Evolutionary conservation across 805 yeast genomes (phyloP), one percentile per base, ranked within the genome.

Genomic region (Candida ficus): DNA sequence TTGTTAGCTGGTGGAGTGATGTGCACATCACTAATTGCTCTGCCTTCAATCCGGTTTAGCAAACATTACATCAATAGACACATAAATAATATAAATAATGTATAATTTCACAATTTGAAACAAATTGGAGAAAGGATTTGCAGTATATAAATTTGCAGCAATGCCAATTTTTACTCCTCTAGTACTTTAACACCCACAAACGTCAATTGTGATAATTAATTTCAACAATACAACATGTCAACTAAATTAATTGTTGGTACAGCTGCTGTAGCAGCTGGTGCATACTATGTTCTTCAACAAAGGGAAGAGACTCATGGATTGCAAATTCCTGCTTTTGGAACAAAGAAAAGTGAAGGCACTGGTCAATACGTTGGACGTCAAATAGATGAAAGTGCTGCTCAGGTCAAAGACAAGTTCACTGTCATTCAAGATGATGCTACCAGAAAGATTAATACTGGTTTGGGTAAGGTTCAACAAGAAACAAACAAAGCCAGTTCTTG

Each of bases 351-450:
- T 9, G 53, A 47, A 27, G 54, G 55, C 4, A 23, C 48, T 18
- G 58, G 47, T 13, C 45, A 56, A 28, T 38, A 38, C 29, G 29
- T 52, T 26, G 61, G 61, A 13, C 57, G 56, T 28, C 44, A 53
- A 32, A 9, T 56, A 13, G 61, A 55, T 32, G 56, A 56, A 35
- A 43, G 51, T 26, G 50, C 49, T 12, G 17, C 18, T 14, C 28
- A 39, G 18, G 50, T 53, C 8, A 47, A 42, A 37, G 49, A 39
- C 21, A 46, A 38, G 27, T 25, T 50, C 6, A 19, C 41, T 3
- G 53, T 43, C 12, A 14, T 54, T 5, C 47, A 49, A 16, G n/a
- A 41, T 2, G 47, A 51, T 14, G 52, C 59, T 9, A 43, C 40
- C 3, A 50, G 49, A 43, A 43, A 41, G 37, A 30, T 54, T 14